Percentiles rank a stretch among this genome's conserved stretches.
These are phyloP conservation scores for Parastagonospora avenae DNA, from an alignment of 2,329 filamentous ascomycete species.

Conservation along the genomic window DNA sequence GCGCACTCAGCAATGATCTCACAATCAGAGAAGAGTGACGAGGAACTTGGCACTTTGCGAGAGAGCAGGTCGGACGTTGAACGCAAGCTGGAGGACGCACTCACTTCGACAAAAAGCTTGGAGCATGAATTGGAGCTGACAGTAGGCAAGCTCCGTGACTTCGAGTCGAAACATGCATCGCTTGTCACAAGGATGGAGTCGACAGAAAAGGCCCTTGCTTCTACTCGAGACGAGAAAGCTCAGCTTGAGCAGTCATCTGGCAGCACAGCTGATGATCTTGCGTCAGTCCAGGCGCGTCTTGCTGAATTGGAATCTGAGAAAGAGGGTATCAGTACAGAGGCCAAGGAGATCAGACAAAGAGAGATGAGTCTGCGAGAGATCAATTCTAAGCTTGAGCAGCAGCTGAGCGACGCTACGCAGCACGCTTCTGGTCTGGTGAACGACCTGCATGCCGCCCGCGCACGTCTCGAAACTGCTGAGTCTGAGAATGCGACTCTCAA, in stretches of 20 bases:
- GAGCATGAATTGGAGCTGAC: slow-evolving; percentile 15
- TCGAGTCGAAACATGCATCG: slow-evolving; percentile 19
- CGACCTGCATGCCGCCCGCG: slow-evolving; percentile 22
- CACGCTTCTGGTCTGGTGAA: slow-evolving; percentile 20
- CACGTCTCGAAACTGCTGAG: slow-evolving; percentile 29
- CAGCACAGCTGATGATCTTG: slow-evolving; percentile 19
- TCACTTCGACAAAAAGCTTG: neutral
- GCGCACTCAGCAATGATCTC: slow-evolving; percentile 17
- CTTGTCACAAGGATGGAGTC: slow-evolving; percentile 20
- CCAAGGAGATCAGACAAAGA: slow-evolving; percentile 18
- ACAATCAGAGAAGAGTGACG: slow-evolving; percentile 8
- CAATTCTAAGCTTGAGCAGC: slow-evolving; percentile 17
- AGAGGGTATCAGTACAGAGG: slow-evolving; percentile 20
- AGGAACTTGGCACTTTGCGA: slow-evolving; percentile 21
- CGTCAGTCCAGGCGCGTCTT: slow-evolving; percentile 18
- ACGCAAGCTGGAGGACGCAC: slow-evolving; percentile 8
- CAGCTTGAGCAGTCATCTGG: slow-evolving; percentile 14
- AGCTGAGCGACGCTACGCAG: slow-evolving; percentile 2
- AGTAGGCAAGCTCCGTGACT: slow-evolving; percentile 14
- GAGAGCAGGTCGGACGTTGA: slow-evolving; percentile 18
- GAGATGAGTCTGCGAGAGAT: slow-evolving; percentile 13
- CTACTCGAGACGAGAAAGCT: slow-evolving; percentile 15
- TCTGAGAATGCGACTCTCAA: slow-evolving; percentile 23
- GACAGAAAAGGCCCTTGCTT: slow-evolving; percentile 13
- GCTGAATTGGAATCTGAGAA: slow-evolving; percentile 22